Base-by-base conservation (phyloP, 2,329 filamentous ascomycete species). In the Didymella exigua region DNA sequence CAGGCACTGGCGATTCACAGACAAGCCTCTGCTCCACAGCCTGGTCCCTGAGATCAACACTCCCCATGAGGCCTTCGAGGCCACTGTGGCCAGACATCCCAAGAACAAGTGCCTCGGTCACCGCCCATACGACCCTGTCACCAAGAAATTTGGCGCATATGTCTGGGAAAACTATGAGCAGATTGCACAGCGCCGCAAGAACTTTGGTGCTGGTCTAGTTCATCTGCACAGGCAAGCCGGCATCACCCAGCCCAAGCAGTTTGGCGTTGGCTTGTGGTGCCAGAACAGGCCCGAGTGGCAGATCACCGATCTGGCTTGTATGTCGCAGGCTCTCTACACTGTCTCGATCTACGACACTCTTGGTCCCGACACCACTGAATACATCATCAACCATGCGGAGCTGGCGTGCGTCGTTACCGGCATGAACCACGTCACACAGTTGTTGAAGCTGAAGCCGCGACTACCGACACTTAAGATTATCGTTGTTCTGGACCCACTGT, bases 321-420 rank as follows among this genome's bases (percentile, higher is more conserved):
- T 90, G 78, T 95, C 92, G 11, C 95, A 98, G 76, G 86, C 89
- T 7, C 85, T 98, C 26, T 98, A 84, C 77, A 90, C 89, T 19
- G 92, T 99, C 50, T 96, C 93, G 5, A 88, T 99, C 45, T 99
- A 99, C 80, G 95, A 98, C 76, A 97, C 93, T 11, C 85, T 99
- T 5, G 93, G 93, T 9, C 89, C 93, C 11, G 91, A 96, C 63
- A 86, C 93, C 2, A 93, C 90, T 53, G 92, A 98, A 78, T 98
- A 90, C 78, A 97, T 99, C 76, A 89, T 98, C 79, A 96, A 96
- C 76, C 93, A 98, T 74, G 86, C 91, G 49, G 83, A 87, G 59
- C 79, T 98, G 52, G 76, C 82, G 54, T 90, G 87, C 68, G 86
- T 98, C 33, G 86, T 89, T 59, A 88, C 90, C 54, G 92, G 90